Conservation (phyloP, 2,329 filamentous ascomycete genomes). For the Lasiodiplodia citricola region DNA sequence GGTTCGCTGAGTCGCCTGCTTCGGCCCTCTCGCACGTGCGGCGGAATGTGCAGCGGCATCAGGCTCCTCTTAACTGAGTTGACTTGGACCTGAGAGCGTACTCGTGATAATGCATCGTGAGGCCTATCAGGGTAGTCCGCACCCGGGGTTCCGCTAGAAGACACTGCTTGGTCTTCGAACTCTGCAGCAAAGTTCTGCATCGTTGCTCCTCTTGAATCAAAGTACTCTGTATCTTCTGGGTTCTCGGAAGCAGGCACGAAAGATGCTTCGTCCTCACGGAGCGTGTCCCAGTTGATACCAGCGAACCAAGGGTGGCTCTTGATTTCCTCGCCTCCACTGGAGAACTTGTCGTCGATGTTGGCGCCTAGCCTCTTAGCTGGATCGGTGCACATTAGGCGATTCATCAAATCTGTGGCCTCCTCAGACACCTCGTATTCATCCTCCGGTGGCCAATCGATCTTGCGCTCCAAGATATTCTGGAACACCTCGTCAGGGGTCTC, state of each 20-base stretch:
- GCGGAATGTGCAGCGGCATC: slow-evolving; percentile 95
- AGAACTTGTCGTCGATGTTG: slow-evolving; percentile 81
- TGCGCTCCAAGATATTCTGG: slow-evolving; percentile 89
- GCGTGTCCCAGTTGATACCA: slow-evolving; percentile 84
- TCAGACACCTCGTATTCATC: slow-evolving; percentile 76
- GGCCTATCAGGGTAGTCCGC: slow-evolving; percentile 86
- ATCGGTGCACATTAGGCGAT: slow-evolving; percentile 85
- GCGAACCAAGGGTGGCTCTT: slow-evolving; percentile 87
- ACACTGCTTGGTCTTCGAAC: slow-evolving; percentile 85
- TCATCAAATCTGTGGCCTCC: slow-evolving; percentile 93
- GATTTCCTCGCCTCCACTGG: slow-evolving; percentile 88
- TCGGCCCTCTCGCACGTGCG: slow-evolving; percentile 90
- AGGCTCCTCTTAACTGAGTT: slow-evolving; percentile 87
- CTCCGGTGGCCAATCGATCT: slow-evolving; percentile 90
- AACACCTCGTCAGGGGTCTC: slow-evolving; percentile 91
- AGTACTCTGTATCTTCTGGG: slow-evolving; percentile 97
- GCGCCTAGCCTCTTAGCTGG: slow-evolving; percentile 82
- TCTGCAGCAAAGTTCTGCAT: slow-evolving; percentile 92
- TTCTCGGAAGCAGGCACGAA: slow-evolving; percentile 94
- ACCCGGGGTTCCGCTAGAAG: slow-evolving; percentile 70
- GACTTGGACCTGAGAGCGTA: slow-evolving; percentile 79
- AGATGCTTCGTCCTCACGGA: slow-evolving; percentile 94
- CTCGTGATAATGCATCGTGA: slow-evolving; percentile 90
- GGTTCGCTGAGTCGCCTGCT: slow-evolving; percentile 90
- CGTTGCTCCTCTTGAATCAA: slow-evolving; percentile 88